phyloP scores from a whole-genome alignment of 2,329 filamentous ascomycete species.

The Nannizziopsis arthrosporioides region DNA sequence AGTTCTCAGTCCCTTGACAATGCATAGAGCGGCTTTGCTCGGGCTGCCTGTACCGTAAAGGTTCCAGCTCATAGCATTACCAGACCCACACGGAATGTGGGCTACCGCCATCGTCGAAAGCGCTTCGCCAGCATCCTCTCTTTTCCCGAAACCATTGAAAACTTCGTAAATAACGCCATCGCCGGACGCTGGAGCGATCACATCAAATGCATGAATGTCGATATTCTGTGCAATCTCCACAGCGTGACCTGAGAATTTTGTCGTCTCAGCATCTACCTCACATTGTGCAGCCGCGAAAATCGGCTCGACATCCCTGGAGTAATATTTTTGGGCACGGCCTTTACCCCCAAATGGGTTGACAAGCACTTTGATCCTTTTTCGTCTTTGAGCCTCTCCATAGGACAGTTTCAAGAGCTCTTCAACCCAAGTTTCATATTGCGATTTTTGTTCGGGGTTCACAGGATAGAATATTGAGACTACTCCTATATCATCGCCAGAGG shows the following conservation, averaged over 20 bases:
- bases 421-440: slow-evolving; percentile 50
- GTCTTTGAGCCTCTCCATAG: slow-evolving; percentile 56
- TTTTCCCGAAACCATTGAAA: slow-evolving; percentile 79
- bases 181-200: slow-evolving; percentile 78
- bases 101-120: slow-evolving; percentile 67
- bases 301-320: slow-evolving; percentile 63
- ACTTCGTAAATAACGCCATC: slow-evolving; percentile 88
- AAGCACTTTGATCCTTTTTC: slow-evolving; percentile 72
- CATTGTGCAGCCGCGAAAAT: slow-evolving; percentile 74
- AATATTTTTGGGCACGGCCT: slow-evolving; percentile 61
- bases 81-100: slow-evolving; percentile 83
- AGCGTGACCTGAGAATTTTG: slow-evolving; percentile 63
- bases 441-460: slow-evolving; percentile 42
- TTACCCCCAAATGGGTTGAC: slow-evolving; percentile 87
- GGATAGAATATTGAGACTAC: slow-evolving; percentile 52
- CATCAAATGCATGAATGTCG: slow-evolving; percentile 70
- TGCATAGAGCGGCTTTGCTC: slow-evolving; percentile 63
- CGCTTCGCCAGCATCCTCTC: slow-evolving; percentile 61
- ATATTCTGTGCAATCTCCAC: slow-evolving; percentile 62
- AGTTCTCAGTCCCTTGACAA: slow-evolving; percentile 78
- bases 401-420: slow-evolving; percentile 54
- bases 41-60: slow-evolving; percentile 68
- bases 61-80: slow-evolving; percentile 88
- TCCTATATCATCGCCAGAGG: slow-evolving; percentile 49
- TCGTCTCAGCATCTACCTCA: slow-evolving; percentile 59